These are phyloP conservation scores for Syncephalastrum monosporum DNA, from an alignment of 371 early-diverging fungal genomes.

Conservation along the genomic window DNA sequence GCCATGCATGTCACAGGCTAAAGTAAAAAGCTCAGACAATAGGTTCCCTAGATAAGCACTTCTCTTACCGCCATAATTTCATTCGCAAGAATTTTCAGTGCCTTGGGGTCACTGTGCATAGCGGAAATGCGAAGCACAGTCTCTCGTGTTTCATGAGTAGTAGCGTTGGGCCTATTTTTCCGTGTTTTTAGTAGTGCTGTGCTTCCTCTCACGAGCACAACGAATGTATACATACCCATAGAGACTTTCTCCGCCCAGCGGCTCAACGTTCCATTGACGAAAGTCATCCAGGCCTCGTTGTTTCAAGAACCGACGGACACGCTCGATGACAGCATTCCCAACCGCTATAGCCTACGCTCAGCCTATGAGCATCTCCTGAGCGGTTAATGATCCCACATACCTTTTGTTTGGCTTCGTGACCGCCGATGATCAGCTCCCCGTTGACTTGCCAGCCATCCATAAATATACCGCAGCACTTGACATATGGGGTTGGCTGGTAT, in stretches of 20 bases:
- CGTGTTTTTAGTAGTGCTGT: too few relatives aligned
- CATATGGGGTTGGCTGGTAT: constrained; percentile 56
- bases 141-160: constrained; percentile 44
- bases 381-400: neutral
- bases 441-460: constrained; percentile 66
- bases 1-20: constrained; percentile 74
- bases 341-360: constrained; percentile 51
- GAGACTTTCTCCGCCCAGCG: constrained; percentile 61
- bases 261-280: constrained; percentile 55
- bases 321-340: constrained; percentile 61
- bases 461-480: constrained; percentile 72
- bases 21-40: neutral
- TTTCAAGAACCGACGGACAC: constrained; percentile 47
- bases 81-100: constrained; percentile 55
- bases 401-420: constrained; percentile 51
- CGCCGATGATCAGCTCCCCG: constrained; percentile 67
- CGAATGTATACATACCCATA: constrained; percentile 53
- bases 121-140: constrained; percentile 64
- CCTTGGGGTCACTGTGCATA: constrained; percentile 55
- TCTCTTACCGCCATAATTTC: constrained; percentile 62
- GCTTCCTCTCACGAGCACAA: neutral
- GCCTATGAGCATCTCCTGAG: neutral
- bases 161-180: constrained; percentile 48
- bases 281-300: constrained; percentile 53
- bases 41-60: neutral